Evolutionary conservation across 2,329 filamentous ascomycete species (phyloP), one percentile per base, ranked within the genome.

Genomic region (Rhinocladiella mackenziei): DNA sequence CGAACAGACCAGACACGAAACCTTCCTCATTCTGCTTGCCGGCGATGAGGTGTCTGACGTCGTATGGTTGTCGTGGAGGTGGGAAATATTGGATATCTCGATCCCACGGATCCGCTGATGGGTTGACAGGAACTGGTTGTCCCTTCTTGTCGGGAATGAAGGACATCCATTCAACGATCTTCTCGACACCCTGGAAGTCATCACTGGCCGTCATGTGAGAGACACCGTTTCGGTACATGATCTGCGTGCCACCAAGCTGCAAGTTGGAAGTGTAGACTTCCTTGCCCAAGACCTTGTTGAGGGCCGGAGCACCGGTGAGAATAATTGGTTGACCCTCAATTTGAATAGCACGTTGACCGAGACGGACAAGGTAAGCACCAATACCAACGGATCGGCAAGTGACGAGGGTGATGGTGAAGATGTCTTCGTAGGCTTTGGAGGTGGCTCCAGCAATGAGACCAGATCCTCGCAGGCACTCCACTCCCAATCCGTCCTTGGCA

Each of bases 181-280:
- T 94, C 61, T 86, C 89, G 15, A 98, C 86, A 79, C 92, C 92
- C 61, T 91, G 89, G 60, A 98, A 97, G 72, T 98, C 92, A 62
- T 98, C 91, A 58, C 84, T 86, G 61, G 92, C 92, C 57, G 91
- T 96, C 86, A 97, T 91, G 75, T 98, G 92, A 15, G 92, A 97
- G 30, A 98, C 92, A 80, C 92, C 92, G 66, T 98, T 98, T 73
- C 87, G 89, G 81, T 98, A 97, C 92, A 98, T 98, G 78, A 98
- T 98, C 71, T 98, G 92, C n/a, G 92, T 98, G 59, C 92, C 92
- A 81, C 92, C 92, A 55, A 98, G 87, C 75, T 98, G 92, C 63
- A 98, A 72, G 78, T 98, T 98, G 50, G 92, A 97, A 17, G 92
- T 96, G 74, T 98, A 98, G 20, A 98, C 91, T 70, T 98, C 92